Base-by-base conservation (phyloP, 495 filamentous ascomycete species). In the Talaromyces proteolyticus region DNA sequence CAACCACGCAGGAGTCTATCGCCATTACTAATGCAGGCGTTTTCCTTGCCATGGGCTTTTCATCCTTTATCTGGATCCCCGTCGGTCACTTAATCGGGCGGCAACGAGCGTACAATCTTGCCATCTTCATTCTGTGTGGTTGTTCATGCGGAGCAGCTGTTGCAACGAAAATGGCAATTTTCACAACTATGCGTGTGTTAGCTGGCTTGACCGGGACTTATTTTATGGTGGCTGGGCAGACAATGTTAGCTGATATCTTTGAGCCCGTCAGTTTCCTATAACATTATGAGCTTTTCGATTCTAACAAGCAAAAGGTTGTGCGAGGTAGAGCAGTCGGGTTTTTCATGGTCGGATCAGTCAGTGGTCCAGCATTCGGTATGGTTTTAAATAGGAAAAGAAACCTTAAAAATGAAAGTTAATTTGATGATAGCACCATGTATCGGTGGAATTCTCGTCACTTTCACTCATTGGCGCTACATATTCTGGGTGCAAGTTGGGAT, bases 401-500 rank as follows among this genome's bases (percentile, higher is more conserved):
- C 8, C 29, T 19, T 11, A 46, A 42, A 29, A 37, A 38, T 57
- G 24, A n/a, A n/a, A n/a, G n/a, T 56, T 25, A 3, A 41, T 22
- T 23, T 6, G 18, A 42, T 36, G 12, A 8, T 39, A 76, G 72
- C 66, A 12, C 73, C 72, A 46, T 73, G 69, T 44, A 62, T 74
- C 41, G 70, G 69, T 21, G 70, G 70, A 22, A 67, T 80, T 50
- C 80, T 82, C 47, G 78, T 80, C 57, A 81, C 77, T 16, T 83
- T 73, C 51, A 54, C 66, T 12, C 59, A 63, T 25, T 83, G 79
- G 79, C 64, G 79, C 21, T 69, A 69, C 50, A 80, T 81, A 52
- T 81, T 78, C 66, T 81, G 79, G 78, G 63, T 80, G 21, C 79
- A 81, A 54, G 69, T 73, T 20, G 77, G 61, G 17, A 70, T 82